A percentile compares a stretch with the other conserved stretches of the same genome.
Evolutionary conservation across 2,329 filamentous ascomycete species (phyloP).

Genomic region (Penicillium paneum): DNA sequence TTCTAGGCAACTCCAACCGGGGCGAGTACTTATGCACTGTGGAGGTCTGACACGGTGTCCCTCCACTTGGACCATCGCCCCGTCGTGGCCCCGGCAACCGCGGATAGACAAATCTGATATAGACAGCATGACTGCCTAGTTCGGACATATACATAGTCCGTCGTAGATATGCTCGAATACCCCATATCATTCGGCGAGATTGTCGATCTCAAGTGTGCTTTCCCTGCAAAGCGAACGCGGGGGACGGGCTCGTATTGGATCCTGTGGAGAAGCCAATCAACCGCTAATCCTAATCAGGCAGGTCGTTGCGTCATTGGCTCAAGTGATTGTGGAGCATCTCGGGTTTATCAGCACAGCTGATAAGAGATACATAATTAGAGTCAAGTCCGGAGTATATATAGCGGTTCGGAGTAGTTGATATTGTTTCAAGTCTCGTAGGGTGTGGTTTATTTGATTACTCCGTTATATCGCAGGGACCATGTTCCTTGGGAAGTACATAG

Average conservation of each 20-base stretch:
- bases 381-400: too few relatives aligned
- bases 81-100: background rate
- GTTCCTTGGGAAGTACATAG: background rate
- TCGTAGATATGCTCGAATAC: background rate
- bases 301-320: conserved; percentile 4
- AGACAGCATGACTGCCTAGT: background rate
- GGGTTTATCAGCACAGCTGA: background rate
- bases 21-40: background rate
- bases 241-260: conserved; percentile 1
- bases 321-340: background rate
- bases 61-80: background rate
- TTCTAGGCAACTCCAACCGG: conserved; percentile 26
- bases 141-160: background rate
- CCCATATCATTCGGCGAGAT: background rate
- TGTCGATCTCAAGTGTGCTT: background rate
- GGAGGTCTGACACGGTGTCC: background rate
- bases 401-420: background rate
- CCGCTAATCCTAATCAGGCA: conserved; percentile 15
- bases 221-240: conserved; percentile 1
- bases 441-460: background rate
- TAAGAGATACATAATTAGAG: conserved; percentile 1
- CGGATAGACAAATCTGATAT: background rate
- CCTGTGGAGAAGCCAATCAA: conserved; percentile 14
- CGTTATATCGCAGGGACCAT: background rate
- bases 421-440: too few relatives aligned